Evolutionary conservation across 2,329 filamentous ascomycete genomes (phyloP).

Genomic region (Fusarium sp.): DNA sequence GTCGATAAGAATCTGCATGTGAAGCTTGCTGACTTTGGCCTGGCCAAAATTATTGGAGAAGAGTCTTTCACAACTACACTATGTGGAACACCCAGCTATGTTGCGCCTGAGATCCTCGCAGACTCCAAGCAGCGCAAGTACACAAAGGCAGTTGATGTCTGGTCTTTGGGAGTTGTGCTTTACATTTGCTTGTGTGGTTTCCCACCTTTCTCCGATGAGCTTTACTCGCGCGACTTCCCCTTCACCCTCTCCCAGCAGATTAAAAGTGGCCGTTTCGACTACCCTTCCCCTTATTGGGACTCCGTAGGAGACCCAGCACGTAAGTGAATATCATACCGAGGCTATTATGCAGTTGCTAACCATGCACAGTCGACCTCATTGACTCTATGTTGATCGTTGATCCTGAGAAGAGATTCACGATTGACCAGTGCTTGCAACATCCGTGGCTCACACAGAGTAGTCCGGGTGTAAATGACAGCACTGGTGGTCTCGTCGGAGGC

Average conservation of each 20-base stretch:
- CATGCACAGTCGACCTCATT: conserved; percentile 77
- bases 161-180: conserved; percentile 96
- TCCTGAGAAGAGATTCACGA: conserved; percentile 80
- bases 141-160: conserved; percentile 93
- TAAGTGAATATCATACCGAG: conserved; percentile 46
- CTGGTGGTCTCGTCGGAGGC: conserved; percentile 89
- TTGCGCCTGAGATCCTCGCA: conserved; percentile 93
- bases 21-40: conserved; percentile 94
- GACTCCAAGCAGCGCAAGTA: conserved; percentile 85
- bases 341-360: not conserved
- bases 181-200: conserved; percentile 98
- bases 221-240: conserved; percentile 81
- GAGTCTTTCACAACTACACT: conserved; percentile 97
- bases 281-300: conserved; percentile 91
- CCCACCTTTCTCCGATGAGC: conserved; percentile 94
- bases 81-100: conserved; percentile 96
- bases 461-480: conserved; percentile 79
- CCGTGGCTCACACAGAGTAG: conserved; percentile 79
- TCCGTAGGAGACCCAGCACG: conserved; percentile 71
- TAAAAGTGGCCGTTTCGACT: conserved; percentile 87
- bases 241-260: conserved; percentile 93
- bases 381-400: conserved; percentile 94
- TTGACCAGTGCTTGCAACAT: conserved; percentile 90
- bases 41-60: conserved; percentile 98
- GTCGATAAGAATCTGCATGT: conserved; percentile 84